A percentile compares a stretch with the other conserved stretches of the same genome.
These are phyloP conservation scores for Auxenochlorella protothecoides DNA, from an alignment of 139 green algal genomes.

Conservation along the genomic window DNA sequence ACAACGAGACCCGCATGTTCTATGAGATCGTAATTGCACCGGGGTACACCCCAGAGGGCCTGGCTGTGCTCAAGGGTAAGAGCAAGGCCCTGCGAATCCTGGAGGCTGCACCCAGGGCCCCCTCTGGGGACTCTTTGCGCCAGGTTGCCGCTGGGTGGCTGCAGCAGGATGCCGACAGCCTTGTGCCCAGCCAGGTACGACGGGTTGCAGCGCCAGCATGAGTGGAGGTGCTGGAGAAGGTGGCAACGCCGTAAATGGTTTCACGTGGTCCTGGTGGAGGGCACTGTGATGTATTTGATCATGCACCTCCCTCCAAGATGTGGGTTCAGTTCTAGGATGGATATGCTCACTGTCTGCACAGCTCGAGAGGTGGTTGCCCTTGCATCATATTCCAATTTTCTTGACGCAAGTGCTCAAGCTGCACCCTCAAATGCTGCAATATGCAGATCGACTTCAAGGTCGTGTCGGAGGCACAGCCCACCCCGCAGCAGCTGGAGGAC, in stretches of 20 bases:
- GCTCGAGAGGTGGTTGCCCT: no score
- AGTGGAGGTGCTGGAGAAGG: no score
- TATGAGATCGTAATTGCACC: slow-evolving; percentile 99
- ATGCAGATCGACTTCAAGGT: slow-evolving; percentile 68
- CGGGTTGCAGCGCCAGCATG: no score
- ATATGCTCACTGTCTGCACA: no score
- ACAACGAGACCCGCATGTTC: slow-evolving; percentile 97
- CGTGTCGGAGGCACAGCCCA: slow-evolving; percentile 79
- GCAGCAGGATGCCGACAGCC: slow-evolving; percentile 72
- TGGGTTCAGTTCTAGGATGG: no score
- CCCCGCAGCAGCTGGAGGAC: slow-evolving; percentile 78
- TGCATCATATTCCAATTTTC: no score
- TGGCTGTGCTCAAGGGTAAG: slow-evolving; percentile 94
- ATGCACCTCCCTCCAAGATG: no score
- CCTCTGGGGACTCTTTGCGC: slow-evolving; percentile 54
- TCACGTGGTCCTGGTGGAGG: no score
- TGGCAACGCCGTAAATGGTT: no score
- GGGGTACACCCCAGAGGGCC: slow-evolving; percentile 82
- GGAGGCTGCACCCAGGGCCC: slow-evolving; percentile 70
- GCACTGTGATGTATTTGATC: no score
- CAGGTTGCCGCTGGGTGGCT: slow-evolving; percentile 81
- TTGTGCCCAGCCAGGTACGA: slow-evolving; percentile 43
- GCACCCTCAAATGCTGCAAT: no score
- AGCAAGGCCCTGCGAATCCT: slow-evolving; percentile 95
- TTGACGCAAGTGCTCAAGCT: no score